Evolutionary conservation across 805 yeast genomes (phyloP), one percentile per base, ranked within the genome.

Genomic region (Schizosaccharomyces cryophilus): DNA sequence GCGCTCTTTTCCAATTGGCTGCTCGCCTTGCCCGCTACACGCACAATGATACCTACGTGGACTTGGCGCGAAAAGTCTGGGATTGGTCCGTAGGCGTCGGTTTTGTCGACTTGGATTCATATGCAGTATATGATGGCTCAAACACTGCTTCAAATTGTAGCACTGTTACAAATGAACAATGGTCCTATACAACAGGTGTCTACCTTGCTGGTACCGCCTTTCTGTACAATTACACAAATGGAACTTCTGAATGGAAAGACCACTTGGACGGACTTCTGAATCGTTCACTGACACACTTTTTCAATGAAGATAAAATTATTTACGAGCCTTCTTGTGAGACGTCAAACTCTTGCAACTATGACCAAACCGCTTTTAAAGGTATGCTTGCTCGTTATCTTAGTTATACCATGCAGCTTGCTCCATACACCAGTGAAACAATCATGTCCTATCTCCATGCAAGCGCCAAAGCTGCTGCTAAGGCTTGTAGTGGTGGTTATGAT

Each of bases 21-120:
- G 93, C 95, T 2, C 78, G 95, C 65, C 77, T 87, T 65, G 90
- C 89, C 1, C 78, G 94, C 66, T 87, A 82, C 72, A 84, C 93
- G 2, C 70, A 68, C 30, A 87, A 87, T 71, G 78, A 77, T 42
- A 74, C 87, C 0, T 87, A 87, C 66, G 78, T 77, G n/a, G 83
- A 82, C 15, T 80, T 83, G 73, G 86, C 89, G 26, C 84, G 81
- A 61, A 78, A 74, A 64, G 80, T 83, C n/a, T 83, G 82, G 77
- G 78, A 83, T 66, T 87, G 95, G 95, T 73, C 82, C 73, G 69
- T 66, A n/a, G 78, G 73, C 7, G 69, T 70, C 30, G 72, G 73
- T 9, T 75, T 82, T 54, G 66, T 83, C 48, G 69, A 73, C 42
- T 59, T 61, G 5, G 64, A 66, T 42, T 60, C 63, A 56, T 64